phyloP scores from a whole-genome alignment of 2,329 filamentous ascomycete species.

The Aspergillus floridensis region DNA sequence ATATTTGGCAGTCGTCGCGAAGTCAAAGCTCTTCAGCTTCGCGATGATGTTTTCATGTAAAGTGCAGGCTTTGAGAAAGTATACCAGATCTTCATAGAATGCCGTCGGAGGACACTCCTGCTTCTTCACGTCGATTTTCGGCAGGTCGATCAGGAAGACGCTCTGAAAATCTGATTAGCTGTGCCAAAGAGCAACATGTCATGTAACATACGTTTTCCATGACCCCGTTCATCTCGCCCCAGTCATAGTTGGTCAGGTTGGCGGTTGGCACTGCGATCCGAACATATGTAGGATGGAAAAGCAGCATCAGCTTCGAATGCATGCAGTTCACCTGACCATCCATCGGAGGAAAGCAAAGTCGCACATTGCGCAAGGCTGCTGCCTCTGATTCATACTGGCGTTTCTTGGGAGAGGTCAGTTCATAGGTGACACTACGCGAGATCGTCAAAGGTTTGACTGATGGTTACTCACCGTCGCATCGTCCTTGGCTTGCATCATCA shows the following conservation, averaged over 20 bases:
- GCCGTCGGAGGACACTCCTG: constrained; percentile 36
- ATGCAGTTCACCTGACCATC: constrained; percentile 67
- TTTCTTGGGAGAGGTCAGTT: constrained; percentile 28
- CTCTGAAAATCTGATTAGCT: constrained; percentile 47
- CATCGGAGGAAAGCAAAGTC: constrained; percentile 79
- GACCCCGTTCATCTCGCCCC: constrained; percentile 72
- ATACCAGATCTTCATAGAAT: constrained; percentile 69
- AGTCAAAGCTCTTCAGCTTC: constrained; percentile 78
- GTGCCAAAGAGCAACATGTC: neutral
- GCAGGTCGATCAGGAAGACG: constrained; percentile 90
- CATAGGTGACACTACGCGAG: neutral
- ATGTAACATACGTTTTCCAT: constrained; percentile 72
- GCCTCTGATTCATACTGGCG: constrained; percentile 40
- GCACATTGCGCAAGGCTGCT: constrained; percentile 53
- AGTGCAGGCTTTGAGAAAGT: constrained; percentile 67
- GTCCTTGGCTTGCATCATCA: constrained; percentile 61
- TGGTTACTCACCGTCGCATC: constrained; percentile 40
- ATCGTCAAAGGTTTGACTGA: neutral
- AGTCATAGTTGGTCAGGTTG: constrained; percentile 82
- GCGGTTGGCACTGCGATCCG: constrained; percentile 83
- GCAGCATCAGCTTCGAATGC: constrained; percentile 91
- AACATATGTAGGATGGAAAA: constrained; percentile 72
- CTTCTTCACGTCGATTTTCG: constrained; percentile 43
- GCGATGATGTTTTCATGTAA: constrained; percentile 63
- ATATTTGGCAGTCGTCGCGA: constrained; percentile 66